Base-by-base conservation (phyloP, 345 rosid species). In the Eucalyptus cloeziana region DNA sequence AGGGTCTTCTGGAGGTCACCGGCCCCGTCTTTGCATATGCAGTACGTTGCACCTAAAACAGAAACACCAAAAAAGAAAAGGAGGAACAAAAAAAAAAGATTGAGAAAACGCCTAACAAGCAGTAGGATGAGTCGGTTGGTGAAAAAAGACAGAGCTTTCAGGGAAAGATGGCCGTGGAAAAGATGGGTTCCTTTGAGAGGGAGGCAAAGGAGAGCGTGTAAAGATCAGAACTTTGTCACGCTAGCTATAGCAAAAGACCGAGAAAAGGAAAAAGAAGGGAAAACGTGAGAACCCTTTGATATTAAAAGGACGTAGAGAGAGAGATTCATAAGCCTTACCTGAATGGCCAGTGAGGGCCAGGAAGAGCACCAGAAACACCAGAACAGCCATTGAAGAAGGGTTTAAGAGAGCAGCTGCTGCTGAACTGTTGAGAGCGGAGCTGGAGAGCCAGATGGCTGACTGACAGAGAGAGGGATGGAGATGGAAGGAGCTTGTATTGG, bases 11-110 rank as follows among this genome's bases (percentile, higher is more conserved):
- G 99, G 4, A 96, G 94, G 2, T 96, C 97, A 89, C 88, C 49
- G 58, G 93, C 25, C 43, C 94, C 98, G 87, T 96, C 97, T 90
- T 94, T 97, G 67, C 99, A 97, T 47, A 96, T 13, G 87, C 99
- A 97, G 87, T 94, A 93, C 19, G 89, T 90, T 47, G 96, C 98
- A 90, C 90, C 98, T 96, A 71, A 44, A 17, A 86, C 81, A 27
- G 86, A 87, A 64, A 67, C 27, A 25, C 37, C 88, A 25, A 30
- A 43, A 30, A 58, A 21, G 76, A 31, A 69, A 52, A 52, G 10
- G 56, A 19, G 4, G 24, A 19, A 52, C 51, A 8, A 30, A 43
- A 30, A 25, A 19, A 45, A 16, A 60, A 15, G 44, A 30, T 6
- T 37, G 24, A 81, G 89, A 44, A 47, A 67, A 9, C 7, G 83